Base-by-base conservation (phyloP, 768 basidiomycete species). In the Leccinum obscurum region DNA sequence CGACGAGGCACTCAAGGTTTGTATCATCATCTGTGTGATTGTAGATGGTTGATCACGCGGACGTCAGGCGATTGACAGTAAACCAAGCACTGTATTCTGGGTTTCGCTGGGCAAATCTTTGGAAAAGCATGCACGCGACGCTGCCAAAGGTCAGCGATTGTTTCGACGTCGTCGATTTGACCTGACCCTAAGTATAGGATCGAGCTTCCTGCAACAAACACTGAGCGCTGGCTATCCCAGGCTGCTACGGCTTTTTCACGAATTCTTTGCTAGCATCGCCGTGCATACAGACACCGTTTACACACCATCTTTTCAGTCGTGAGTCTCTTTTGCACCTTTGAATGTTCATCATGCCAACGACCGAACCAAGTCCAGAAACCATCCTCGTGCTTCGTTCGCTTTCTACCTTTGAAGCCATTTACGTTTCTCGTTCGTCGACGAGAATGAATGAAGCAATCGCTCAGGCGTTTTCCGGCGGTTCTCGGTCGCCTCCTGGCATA, bases 201-300 rank as follows among this genome's bases (percentile, higher is more conserved):
- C 96, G 0, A 83, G 85, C 0, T 98, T 98, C 73, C 74, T 98
- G 11, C 95, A 98, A 66, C 94, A 95, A 67, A 92, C 92, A 4
- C 77, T 99, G 44, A 87, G 88, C 64, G 79, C 85, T 2, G 90
- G 92, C 17, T 98, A 98, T 75, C 93, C 95, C 3, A 84, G 85
- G 53, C 79, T 99, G 3, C 73, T 99, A 9, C 84, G 97, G 10
- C 81, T 98, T 2, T 95, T 99, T 76, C 97, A 99, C 57, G 94
- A 95, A 44, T 97, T 99, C 77, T 99, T 99, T 71, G 86, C 90
- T 32, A 95, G 95, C 72, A 93, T 98, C 55, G 87, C 93, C 3
- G 90, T 96, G 11, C 92, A 98, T 70, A 97, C 97, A 2, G 96
- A 98, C 69, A 98, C 97, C 0, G 78, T 92, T 6, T 98, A 98